Evolutionary conservation across 2,329 filamentous ascomycete species (phyloP), one percentile per base, ranked within the genome.

Genomic region (Rutstroemia sp.): DNA sequence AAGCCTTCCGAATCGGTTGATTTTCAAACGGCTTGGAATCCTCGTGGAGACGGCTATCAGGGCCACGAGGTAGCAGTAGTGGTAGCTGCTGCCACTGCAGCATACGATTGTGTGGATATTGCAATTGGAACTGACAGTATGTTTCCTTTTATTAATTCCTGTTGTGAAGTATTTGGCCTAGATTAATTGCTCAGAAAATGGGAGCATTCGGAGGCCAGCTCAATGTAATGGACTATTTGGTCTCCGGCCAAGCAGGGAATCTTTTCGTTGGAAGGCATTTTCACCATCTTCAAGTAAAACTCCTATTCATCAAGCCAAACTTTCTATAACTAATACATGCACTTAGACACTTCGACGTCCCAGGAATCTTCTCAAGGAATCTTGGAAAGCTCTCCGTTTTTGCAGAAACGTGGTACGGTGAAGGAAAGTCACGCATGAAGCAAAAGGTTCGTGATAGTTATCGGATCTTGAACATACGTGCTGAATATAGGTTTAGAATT

Each of bases 111-210:
- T 49, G 2, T 52, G 5, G 54, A 57, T 48, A 48, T 49, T 1
- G 10, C 27, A 4, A 48, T 57, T n/a, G 54, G 54, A 23, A 48
- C 54, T 12, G 54, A 52, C 23, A 57, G 54, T 56, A n/a, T 21
- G 47, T 45, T 41, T 5, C 38, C 38, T 16, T 16, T 18, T 16
- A 41, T 41, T 41, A 41, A 5, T 16, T 18, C 38, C 4, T 14
- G 4, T 6, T 18, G 7, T 41, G n/a, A 5, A n/a, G 2, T 12
- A 7, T 18, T 7, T 41, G 14, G 6, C 14, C 38, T 41, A 18
- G 16, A 2, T 41, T 2, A 18, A 18, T n/a, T 18, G n/a, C 12
- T 41, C 38, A 41, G 10, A 5, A 7, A 41, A 41, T 10, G 38
- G 38, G 38, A 41, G 38, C n/a, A 41, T 41, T 12, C 38, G 38